phyloP scores from a whole-genome alignment of 768 basidiomycete genomes.

The Tulasnella sp. region DNA sequence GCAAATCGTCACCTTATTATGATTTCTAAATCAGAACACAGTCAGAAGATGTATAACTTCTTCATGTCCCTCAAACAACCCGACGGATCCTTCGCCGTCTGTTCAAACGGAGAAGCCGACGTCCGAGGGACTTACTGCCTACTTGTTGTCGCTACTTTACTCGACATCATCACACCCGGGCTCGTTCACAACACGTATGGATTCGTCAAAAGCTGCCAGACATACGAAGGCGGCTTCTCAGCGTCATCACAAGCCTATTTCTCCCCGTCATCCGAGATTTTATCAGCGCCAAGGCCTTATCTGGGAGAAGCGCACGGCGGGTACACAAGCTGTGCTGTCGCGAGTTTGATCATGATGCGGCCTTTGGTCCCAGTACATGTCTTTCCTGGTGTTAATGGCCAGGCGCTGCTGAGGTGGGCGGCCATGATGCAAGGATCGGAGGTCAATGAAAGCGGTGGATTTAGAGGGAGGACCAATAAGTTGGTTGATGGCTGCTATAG shows the following conservation, averaged over 20 bases:
- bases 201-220: conserved; percentile 77
- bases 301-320: conserved; percentile 97
- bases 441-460: conserved; percentile 76
- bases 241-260: conserved; percentile 65
- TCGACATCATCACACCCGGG: conserved; percentile 82
- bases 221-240: conserved; percentile 94
- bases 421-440: conserved; percentile 63
- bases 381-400: conserved; percentile 7
- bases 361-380: conserved; percentile 31
- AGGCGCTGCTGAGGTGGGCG: conserved; percentile 18
- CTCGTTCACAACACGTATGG: conserved; percentile 62
- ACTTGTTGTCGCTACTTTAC: conserved; percentile 66
- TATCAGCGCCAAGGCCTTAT: conserved; percentile 43
- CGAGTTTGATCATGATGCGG: conserved; percentile 67
- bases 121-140: conserved; percentile 96
- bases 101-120: conserved; percentile 82
- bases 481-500: conserved; percentile 98
- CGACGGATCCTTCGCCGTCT: conserved; percentile 89
- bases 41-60: conserved; percentile 70
- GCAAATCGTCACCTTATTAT: not conserved
- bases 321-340: conserved; percentile 89
- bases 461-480: conserved; percentile 89
- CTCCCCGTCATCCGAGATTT: conserved; percentile 20
- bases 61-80: conserved; percentile 86
- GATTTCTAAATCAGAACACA: conserved; percentile 23